Base-by-base conservation (phyloP, 2,329 filamentous ascomycete species). In the Pleomassaria siparia region DNA sequence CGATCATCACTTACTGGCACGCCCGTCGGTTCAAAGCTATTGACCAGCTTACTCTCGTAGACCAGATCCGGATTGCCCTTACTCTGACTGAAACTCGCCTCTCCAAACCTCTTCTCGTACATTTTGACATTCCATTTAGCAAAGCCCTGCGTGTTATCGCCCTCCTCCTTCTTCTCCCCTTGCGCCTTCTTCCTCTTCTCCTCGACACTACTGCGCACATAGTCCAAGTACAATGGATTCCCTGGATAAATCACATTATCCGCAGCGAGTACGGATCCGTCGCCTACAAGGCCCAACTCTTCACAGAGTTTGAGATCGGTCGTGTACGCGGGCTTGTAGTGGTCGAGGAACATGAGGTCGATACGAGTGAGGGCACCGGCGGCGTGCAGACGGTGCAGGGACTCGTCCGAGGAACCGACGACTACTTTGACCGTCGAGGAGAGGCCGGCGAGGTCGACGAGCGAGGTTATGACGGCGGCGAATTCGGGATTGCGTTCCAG, bases 291-390 rank as follows among this genome's bases (percentile, higher is more conserved):
- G 0, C 78, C 79, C 4, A 91, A 72, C 30, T 87, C 78, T 72
- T 94, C 89, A 63, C 85, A 89, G 0, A 91, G 77, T 71, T 90
- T 90, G 51, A 92, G 70, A 59, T 94, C 89, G 0, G 81, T 78
- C 1, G 80, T 82, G 65, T 92, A 94, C 0, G 84, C 81, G 0
- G 86, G 85, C 69, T 92, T 91, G 70, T 86, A 86, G 67, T 94
- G 89, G 60, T 94, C 89, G 28, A 94, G 73, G 67, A 94, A 92
- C 68, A 91, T 74, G 30, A 91, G 71, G 58, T 90, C 87, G 50
- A 91, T 81, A 37, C 79, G 76, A 20, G 75, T 69, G 20, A 91
- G 65, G 4, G 65, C 60, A 0, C 82, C 82, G 2, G 74, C 67
- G 1, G 72, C 60, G 52, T 83, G 76, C 4, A 92, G 74, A 4